Percentiles rank a stretch among this genome's conserved stretches.
phyloP scores from a whole-genome alignment of 2,329 filamentous ascomycete species.

The Alternaria solani region DNA sequence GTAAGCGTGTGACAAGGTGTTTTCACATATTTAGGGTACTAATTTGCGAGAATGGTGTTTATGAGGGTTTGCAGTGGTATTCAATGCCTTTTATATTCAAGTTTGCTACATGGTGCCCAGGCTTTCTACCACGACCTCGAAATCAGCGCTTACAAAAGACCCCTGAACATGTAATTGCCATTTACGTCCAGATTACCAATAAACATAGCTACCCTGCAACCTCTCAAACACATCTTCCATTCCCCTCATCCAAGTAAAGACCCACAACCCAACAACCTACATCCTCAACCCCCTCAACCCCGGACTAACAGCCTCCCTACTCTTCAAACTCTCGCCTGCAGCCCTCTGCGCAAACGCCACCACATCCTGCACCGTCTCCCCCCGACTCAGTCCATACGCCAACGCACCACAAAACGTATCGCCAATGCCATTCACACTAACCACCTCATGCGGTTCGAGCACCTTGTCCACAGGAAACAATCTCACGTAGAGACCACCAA shows the following conservation, averaged over 20 bases:
- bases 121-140: not conserved
- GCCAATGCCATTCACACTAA: conserved; percentile 93
- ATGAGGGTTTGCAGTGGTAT: not conserved
- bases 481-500: conserved; percentile 83
- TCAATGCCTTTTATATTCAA: not conserved
- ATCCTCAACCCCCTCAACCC: conserved; percentile 53
- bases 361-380: conserved; percentile 65
- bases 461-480: conserved; percentile 70
- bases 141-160: not conserved
- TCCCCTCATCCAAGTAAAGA: not conserved
- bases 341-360: conserved; percentile 84
- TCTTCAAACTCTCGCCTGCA: conserved; percentile 79
- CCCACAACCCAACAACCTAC: not conserved
- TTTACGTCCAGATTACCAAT: not conserved
- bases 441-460: conserved; percentile 69
- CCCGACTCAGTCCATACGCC: conserved; percentile 75
- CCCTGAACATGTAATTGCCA: not conserved
- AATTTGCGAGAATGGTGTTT: not conserved
- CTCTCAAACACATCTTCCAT: not conserved
- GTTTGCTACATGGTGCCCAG: not conserved
- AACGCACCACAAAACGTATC: conserved; percentile 91
- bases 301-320: conserved; percentile 74
- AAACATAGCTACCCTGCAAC: not conserved
- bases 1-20: not conserved
- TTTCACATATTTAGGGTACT: not conserved